Evolutionary conservation across 75 land plant genomes (phyloP), one percentile per base, ranked within the genome.

Genomic region (Ceratopteris richardii): DNA sequence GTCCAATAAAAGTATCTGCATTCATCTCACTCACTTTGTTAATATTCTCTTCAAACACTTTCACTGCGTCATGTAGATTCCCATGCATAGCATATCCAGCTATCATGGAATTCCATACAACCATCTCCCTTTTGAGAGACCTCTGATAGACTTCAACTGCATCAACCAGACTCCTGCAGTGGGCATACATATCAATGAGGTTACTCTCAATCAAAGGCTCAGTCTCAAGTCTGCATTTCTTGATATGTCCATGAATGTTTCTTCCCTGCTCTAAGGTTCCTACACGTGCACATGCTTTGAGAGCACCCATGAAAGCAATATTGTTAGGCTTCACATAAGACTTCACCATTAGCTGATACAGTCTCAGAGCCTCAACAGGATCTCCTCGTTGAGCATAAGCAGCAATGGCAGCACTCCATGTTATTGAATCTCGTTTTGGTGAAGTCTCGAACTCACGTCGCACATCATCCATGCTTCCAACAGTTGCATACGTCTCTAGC

Each of bases 221-320:
- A 12, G 24, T n/a, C 0, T 25, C 12, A 29, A 61, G 59, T 0
- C 66, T 72, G 11, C 21, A 40, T 39, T 70, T 73, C 3, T 43
- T 66, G n/a, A 66, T 17, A 40, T 58, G 55, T 37, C 62, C 62
- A 41, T 79, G 81, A 4, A 73, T 73, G 54, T 67, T 69, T 46
- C 54, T 68, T 16, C 81, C 81, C 9, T 53, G 62, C 23, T 73
- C 60, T 41, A 56, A 46, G 44, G 69, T 62, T 24, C 44, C 66
- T 7, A 63, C 9, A 1, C 24, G 60, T 44, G 73, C 46, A 63
- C 68, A 75, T 0, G 72, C 78, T 24, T 36, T 21, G 16, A 75
- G 13, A 17, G 42, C 60, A 37, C 72, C 72, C 21, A 68, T 57
- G 4, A 57, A 53, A 14, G 70, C 40, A 44, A 75, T 31, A 18